Percentiles rank a stretch among this genome's conserved stretches.
phyloP scores from a whole-genome alignment of 495 filamentous ascomycete species.

The Aspergillus incahuasiensis region DNA sequence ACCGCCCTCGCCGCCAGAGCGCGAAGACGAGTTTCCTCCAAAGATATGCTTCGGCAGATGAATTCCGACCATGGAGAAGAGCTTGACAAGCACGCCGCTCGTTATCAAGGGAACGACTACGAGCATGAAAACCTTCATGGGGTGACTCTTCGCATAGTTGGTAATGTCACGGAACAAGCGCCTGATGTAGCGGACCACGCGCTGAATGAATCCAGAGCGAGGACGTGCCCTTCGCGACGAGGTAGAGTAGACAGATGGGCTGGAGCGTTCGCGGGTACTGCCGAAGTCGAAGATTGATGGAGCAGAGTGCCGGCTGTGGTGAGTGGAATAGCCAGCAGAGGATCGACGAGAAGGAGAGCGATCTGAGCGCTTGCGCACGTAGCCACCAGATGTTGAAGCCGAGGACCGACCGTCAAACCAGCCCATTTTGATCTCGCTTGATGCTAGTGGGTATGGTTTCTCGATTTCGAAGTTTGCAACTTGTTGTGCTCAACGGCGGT shows the following conservation, averaged over 20 bases:
- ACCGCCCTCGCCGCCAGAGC: constrained; percentile 20
- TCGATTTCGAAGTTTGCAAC: background rate
- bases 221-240: constrained; percentile 58
- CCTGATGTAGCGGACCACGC: constrained; percentile 64
- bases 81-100: constrained; percentile 67
- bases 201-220: constrained; percentile 68
- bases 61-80: constrained; percentile 72
- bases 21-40: constrained; percentile 23
- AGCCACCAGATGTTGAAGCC: constrained; percentile 18
- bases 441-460: background rate
- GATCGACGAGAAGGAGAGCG: constrained; percentile 34
- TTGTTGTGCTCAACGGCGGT: background rate
- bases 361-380: constrained; percentile 32
- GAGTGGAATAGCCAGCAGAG: constrained; percentile 30
- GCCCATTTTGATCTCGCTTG: constrained; percentile 33
- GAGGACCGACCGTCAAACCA: constrained; percentile 44
- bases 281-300: constrained; percentile 51
- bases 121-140: constrained; percentile 77
- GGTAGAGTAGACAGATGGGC: constrained; percentile 55
- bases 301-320: constrained; percentile 39
- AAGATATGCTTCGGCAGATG: constrained; percentile 60
- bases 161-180: constrained; percentile 69
- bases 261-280: constrained; percentile 33
- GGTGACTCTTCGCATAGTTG: constrained; percentile 71
- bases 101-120: constrained; percentile 81